Conservation (phyloP, 2,329 filamentous ascomycete genomes). For the Ramularia endophylla region DNA sequence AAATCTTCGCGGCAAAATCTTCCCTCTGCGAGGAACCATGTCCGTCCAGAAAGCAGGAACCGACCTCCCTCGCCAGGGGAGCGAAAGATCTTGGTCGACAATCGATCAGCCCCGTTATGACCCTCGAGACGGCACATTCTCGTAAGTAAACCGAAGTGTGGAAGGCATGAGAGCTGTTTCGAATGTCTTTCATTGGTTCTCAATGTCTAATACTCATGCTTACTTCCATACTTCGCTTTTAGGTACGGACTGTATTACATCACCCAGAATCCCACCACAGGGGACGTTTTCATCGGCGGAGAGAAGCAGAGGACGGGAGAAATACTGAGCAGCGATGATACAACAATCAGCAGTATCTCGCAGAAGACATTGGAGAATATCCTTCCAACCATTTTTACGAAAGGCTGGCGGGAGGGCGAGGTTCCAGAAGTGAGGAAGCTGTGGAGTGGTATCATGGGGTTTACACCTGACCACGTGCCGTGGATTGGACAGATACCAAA, state of each 20-base stretch:
- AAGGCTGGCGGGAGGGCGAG: slow-evolving; percentile 10
- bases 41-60: slow-evolving; percentile 11
- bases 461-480: slow-evolving; percentile 12
- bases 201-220: no score
- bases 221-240: no score
- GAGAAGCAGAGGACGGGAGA: slow-evolving; percentile 12
- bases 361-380: slow-evolving; percentile 9
- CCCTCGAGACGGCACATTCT: slow-evolving; percentile 10
- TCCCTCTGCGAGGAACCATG: slow-evolving; percentile 17
- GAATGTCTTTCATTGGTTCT: no score
- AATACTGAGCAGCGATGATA: slow-evolving; percentile 13
- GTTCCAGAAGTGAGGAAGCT: slow-evolving; percentile 9
- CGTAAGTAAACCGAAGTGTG: no score
- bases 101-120: slow-evolving; percentile 14
- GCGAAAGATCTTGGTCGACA: slow-evolving; percentile 13
- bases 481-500: slow-evolving; percentile 12
- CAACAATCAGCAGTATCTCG: slow-evolving; percentile 7
- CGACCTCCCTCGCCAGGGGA: slow-evolving; percentile 10
- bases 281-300: slow-evolving; percentile 18
- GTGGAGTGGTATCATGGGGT: slow-evolving; percentile 17
- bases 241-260: slow-evolving; percentile 17
- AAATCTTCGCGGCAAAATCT: slow-evolving; percentile 17
- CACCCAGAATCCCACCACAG: slow-evolving; percentile 14
- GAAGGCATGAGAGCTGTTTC: no score
- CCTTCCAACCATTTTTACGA: slow-evolving; percentile 12